Base-by-base conservation (phyloP, 2,329 filamentous ascomycete genomes). In the Pezicula neosporulosa region DNA sequence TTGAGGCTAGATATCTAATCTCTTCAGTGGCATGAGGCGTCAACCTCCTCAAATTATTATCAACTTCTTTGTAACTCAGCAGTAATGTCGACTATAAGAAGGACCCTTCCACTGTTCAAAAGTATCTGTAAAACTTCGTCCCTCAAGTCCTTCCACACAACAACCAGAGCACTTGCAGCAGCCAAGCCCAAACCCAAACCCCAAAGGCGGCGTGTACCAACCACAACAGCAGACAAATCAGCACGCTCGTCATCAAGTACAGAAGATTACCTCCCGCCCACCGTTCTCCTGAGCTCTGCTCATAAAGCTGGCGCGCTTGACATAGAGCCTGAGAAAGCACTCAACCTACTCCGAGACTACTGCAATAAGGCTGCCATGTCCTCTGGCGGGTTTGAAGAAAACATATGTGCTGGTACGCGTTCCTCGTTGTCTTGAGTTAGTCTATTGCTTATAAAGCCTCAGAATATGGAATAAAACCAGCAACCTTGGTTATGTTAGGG, bases 311-410 rank as follows among this genome's bases (percentile, higher is more conserved):
- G 63, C 18, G 57, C 47, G 33, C 48, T 67, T 19, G 44, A 48
- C 8, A 44, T 66, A 12, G 51, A 59, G 8, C 56, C 62, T 1
- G 51, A 57, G 13, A 47, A 51, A 38, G 60, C 57, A 6, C 30
- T 62, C 16, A 54, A 59, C n/a, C 59, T 66, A 36, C 49, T 67
- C 4, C 53, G 53, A 24, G 36, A 45, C 42, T 62, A 61, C 41
- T 46, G 49, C 21, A 38, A 49, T 6, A 41, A 36, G 2, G 46
- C 44, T 33, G 24, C 30, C 30, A 46, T 24, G 2, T 12, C 49
- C 16, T 47, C 16, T 35, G 15, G 21, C 12, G 49, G 54, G 13
- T 61, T 57, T 58, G 54, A 61, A 45, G 46, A 49, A 46, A 56
- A 51, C 19, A 36, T 65, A 30, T 63, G 58, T 52, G 30, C 36